Conservation (phyloP, 306 rosid species). For the Quercus gilva region DNA sequence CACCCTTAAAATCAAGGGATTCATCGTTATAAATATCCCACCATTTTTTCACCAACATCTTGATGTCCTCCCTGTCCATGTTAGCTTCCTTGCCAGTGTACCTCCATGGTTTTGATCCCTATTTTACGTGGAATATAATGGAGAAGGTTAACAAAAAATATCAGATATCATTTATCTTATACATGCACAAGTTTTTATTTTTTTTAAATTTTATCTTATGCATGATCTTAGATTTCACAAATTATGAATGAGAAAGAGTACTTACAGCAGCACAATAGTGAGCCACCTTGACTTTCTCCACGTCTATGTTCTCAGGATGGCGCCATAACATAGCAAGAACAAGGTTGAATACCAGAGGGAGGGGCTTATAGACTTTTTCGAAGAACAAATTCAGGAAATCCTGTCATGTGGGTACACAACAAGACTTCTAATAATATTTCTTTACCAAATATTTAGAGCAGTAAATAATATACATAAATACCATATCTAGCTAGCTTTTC, state of each 20-base stretch:
- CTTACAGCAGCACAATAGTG: constrained; percentile 76
- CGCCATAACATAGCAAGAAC: constrained; percentile 65
- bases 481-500: neutral
- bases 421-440: neutral
- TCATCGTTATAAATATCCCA: constrained; percentile 59
- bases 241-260: neutral
- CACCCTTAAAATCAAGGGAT: constrained; percentile 51
- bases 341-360: constrained; percentile 49
- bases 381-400: constrained; percentile 73
- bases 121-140: neutral
- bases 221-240: neutral
- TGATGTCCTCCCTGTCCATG: constrained; percentile 65
- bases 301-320: constrained; percentile 62
- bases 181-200: no score
- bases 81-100: constrained; percentile 56
- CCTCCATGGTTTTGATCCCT: constrained; percentile 78
- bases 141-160: neutral
- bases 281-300: constrained; percentile 50
- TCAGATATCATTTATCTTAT: neutral
- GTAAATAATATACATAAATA: no score
- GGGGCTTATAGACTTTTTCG: constrained; percentile 47
- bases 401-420: constrained; percentile 13
- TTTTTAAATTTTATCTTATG: neutral
- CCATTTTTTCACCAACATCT: constrained; percentile 56
- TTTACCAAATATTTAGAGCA: neutral